phyloP scores from a whole-genome alignment of 495 filamentous ascomycete genomes.

The Xeromyces bisporus region DNA sequence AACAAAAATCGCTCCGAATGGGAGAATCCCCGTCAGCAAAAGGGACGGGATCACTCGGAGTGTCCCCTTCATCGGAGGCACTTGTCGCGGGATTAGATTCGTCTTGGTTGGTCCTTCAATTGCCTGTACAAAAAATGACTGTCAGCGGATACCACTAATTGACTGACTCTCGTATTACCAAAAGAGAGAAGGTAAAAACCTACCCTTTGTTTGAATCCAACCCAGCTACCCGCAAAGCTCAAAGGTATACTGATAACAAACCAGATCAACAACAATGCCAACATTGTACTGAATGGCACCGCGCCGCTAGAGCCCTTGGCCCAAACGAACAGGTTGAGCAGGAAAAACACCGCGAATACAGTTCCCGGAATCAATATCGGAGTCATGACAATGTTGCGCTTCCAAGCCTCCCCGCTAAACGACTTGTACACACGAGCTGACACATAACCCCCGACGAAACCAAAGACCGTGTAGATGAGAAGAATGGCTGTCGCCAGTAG shows the following conservation, averaged over 20 bases:
- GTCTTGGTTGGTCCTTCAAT: slow-evolving; percentile 73
- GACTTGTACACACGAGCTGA: slow-evolving; percentile 84
- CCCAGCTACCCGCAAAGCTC: slow-evolving; percentile 78
- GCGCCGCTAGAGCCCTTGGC: slow-evolving; percentile 77
- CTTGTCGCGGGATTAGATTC: slow-evolving; percentile 95
- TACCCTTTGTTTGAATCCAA: slow-evolving; percentile 60
- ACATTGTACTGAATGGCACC: slow-evolving; percentile 92
- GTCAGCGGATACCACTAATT: neutral
- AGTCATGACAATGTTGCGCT: slow-evolving; percentile 77
- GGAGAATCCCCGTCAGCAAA: slow-evolving; percentile 76
- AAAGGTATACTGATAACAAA: slow-evolving; percentile 90
- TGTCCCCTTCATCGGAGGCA: slow-evolving; percentile 66
- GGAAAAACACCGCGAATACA: slow-evolving; percentile 79
- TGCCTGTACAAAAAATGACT: slow-evolving; percentile 23
- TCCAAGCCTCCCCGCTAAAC: slow-evolving; percentile 84
- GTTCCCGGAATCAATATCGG: slow-evolving; percentile 72
- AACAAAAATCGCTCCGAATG: slow-evolving; percentile 91
- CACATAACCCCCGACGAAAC: slow-evolving; percentile 82
- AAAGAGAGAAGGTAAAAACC: slow-evolving; percentile 1
- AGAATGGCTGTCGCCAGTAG: slow-evolving; percentile 84
- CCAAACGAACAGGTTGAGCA: slow-evolving; percentile 93
- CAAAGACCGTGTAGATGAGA: slow-evolving; percentile 79
- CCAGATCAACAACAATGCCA: slow-evolving; percentile 85
- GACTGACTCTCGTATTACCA: neutral
- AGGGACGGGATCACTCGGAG: slow-evolving; percentile 73